Conservation (phyloP, 148 eudicot genomes). For the Salicornia ramosissima region DNA sequence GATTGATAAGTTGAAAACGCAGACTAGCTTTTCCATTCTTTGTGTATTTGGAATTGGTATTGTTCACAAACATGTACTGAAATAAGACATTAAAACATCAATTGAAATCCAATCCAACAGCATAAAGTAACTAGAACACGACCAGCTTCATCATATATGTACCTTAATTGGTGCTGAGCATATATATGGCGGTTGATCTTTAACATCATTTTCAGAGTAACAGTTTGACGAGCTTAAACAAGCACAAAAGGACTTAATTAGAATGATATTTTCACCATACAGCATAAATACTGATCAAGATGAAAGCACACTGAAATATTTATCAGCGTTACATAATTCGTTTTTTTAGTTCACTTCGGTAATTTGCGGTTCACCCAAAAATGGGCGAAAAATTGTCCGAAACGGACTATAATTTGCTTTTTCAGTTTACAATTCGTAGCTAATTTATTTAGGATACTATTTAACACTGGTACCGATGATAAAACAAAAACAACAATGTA, state of each 20-base stretch:
- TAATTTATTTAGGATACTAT: too few relatives aligned
- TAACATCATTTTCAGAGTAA: conserved; percentile 33
- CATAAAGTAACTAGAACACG: not conserved
- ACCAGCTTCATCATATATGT: not conserved
- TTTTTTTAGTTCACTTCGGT: too few relatives aligned
- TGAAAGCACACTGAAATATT: too few relatives aligned
- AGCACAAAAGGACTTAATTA: conserved; percentile 3
- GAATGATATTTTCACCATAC: not conserved
- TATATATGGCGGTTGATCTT: conserved; percentile 58
- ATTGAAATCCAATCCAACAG: not conserved
- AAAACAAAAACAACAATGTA: not conserved
- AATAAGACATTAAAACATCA: conserved; percentile 18
- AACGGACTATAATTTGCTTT: too few relatives aligned
- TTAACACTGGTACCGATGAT: too few relatives aligned
- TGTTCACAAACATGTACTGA: conserved; percentile 72
- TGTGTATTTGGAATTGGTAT: conserved; percentile 37
- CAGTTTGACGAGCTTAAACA: conserved; percentile 64
- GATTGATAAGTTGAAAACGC: conserved; percentile 74
- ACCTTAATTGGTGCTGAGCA: conserved; percentile 93
- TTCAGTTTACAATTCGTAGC: too few relatives aligned
- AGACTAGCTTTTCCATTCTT: conserved; percentile 56
- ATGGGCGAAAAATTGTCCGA: too few relatives aligned
- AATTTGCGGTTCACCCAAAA: too few relatives aligned
- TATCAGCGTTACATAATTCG: too few relatives aligned
- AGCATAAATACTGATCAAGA: too few relatives aligned